Evolutionary conservation across 129 eudicot genomes (phyloP), one percentile per base, ranked within the genome.

Genomic region (Flaveria brownii): DNA sequence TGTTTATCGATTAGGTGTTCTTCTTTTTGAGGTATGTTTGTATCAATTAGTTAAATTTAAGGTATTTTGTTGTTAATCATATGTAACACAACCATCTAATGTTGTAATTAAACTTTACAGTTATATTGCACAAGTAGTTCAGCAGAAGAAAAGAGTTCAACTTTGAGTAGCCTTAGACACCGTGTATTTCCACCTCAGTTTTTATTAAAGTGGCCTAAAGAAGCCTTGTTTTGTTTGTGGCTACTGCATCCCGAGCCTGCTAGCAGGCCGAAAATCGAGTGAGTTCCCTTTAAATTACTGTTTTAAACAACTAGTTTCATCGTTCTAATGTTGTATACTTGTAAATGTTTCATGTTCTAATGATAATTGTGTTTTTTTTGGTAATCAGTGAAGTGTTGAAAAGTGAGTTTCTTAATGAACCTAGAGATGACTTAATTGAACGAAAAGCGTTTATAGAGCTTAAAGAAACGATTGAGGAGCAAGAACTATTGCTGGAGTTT

Each of bases 161-260:
- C 87, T 55, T 91, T 94, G 98, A 84, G 80, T 72, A 94, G 89
- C 76, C 65, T 94, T 76, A 86, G 88, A 79, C 97, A 94, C 72
- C 94, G 98, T 12, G 93, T 94, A 14, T 93, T 94, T 70, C 98
- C 98, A 41, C 97, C 97, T 62, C 97, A 94, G 61, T 74, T 94
- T 74, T 85, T 88, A 71, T 80, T 94, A 63, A 94, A 87, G 66
- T 91, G 96, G 96, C 96, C 98, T 45, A 94, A 94, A 88, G 97
- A 94, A 91, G 98, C 97, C 49, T 86, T 96, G 39, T 94, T 94
- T 86, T 94, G 98, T 87, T 85, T 91, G 66, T 94, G 99, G 93
- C 81, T 94, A 82, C 85, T 91, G 85, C 99, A 94, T 75, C 99
- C 99, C 1, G 97, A 91, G 70, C 96, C 97, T 56, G 78, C 84